Percentiles rank a stretch among this genome's conserved stretches.
Conservation (phyloP, 208 protist genomes). For the Porcisia deanei region DNA sequence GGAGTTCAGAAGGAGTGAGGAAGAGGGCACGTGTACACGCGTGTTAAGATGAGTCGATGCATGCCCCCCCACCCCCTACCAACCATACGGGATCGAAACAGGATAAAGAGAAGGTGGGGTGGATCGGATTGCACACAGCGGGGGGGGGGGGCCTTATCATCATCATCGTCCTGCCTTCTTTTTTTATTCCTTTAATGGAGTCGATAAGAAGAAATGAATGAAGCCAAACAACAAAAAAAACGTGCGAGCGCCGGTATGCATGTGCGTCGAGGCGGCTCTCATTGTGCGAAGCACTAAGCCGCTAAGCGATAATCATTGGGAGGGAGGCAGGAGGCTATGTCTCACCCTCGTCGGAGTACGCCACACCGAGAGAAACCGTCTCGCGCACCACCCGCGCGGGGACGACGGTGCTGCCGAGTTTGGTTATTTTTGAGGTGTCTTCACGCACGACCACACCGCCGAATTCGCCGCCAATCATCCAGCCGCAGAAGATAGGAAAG, state of each 20-base stretch:
- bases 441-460: constrained; percentile 73
- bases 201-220: background rate
- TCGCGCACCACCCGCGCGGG: constrained; percentile 65
- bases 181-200: background rate
- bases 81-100: background rate
- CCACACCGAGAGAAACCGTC: constrained; percentile 23
- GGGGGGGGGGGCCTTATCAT: background rate
- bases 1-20: no score
- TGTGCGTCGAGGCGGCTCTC: background rate
- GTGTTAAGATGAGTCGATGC: background rate
- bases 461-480: constrained; percentile 74
- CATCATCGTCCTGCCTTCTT: background rate
- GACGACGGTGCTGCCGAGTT: constrained; percentile 58
- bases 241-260: background rate
- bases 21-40: background rate
- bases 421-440: constrained; percentile 82
- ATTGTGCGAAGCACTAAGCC: background rate
- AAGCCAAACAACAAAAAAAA: no score
- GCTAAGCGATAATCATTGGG: background rate
- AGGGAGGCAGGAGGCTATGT: constrained; percentile 2
- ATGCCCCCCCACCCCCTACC: background rate
- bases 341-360: constrained; percentile 23
- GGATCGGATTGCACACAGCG: background rate
- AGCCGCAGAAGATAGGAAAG: constrained; percentile 82
- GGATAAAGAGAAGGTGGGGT: background rate